Conservation (phyloP, 2,329 filamentous ascomycete species). For the Penicillium sp. region DNA sequence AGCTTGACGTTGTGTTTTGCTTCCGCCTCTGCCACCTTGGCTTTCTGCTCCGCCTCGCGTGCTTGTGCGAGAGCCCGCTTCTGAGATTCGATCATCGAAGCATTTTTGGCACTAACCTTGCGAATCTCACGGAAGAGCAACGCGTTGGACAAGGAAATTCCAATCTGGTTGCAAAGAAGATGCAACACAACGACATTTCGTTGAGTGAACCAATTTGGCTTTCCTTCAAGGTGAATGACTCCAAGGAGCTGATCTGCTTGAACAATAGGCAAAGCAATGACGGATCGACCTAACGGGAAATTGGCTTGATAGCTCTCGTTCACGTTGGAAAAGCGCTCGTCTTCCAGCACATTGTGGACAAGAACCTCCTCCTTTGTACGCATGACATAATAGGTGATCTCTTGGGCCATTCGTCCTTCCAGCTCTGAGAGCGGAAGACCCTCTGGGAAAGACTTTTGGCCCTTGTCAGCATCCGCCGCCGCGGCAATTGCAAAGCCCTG, state of each 20-base stretch:
- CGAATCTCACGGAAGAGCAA: slow-evolving; percentile 66
- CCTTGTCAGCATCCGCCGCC: slow-evolving; percentile 63
- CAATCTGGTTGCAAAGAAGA: slow-evolving; percentile 68
- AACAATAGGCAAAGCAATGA: slow-evolving; percentile 68
- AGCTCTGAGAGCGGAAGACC: slow-evolving; percentile 63
- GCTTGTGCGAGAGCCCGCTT: slow-evolving; percentile 67
- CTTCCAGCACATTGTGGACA: slow-evolving; percentile 67
- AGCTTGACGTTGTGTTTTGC: slow-evolving; percentile 69
- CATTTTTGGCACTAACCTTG: slow-evolving; percentile 67
- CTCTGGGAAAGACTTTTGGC: slow-evolving; percentile 59
- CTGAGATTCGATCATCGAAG: slow-evolving; percentile 70
- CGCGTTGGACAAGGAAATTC: slow-evolving; percentile 68
- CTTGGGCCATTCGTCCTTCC: slow-evolving; percentile 65
- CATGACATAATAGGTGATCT: slow-evolving; percentile 67
- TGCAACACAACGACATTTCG: slow-evolving; percentile 59
- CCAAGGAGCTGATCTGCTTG: slow-evolving; percentile 66
- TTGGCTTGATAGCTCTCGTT: slow-evolving; percentile 61
- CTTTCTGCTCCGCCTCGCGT: slow-evolving; percentile 67
- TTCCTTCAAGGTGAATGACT: slow-evolving; percentile 66
- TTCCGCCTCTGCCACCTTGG: slow-evolving; percentile 68
- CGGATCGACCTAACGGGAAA: slow-evolving; percentile 63
- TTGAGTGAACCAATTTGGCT: slow-evolving; percentile 69
- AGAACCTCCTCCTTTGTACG: slow-evolving; percentile 69
- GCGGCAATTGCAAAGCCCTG: slow-evolving; percentile 66
- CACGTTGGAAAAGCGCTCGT: slow-evolving; percentile 69